These are phyloP conservation scores for Mallotus repandus DNA, from an alignment of 441 rosid genomes.

Conservation along the genomic window DNA sequence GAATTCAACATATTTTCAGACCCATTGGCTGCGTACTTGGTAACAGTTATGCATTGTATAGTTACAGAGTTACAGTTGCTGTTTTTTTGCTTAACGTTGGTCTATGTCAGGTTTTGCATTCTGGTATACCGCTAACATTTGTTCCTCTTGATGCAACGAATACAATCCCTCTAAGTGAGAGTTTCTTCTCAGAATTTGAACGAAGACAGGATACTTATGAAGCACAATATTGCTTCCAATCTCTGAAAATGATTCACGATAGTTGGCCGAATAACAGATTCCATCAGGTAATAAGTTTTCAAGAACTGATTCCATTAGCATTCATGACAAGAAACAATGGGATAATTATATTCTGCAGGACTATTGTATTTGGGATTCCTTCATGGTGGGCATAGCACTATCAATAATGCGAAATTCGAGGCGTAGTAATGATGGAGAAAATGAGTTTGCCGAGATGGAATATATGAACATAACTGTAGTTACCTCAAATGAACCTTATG, in stretches of 20 bases:
- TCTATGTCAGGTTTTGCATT: slow-evolving; percentile 67
- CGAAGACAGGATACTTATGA: slow-evolving; percentile 59
- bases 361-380: slow-evolving; percentile 94
- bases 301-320: background rate
- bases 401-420: slow-evolving; percentile 54
- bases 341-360: slow-evolving; percentile 36
- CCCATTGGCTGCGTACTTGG: slow-evolving; percentile 92
- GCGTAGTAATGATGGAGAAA: slow-evolving; percentile 39
- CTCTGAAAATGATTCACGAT: slow-evolving; percentile 68
- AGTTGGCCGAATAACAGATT: slow-evolving; percentile 64
- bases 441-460: slow-evolving; percentile 84
- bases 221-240: slow-evolving; percentile 71
- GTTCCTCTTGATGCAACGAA: slow-evolving; percentile 93
- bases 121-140: slow-evolving; percentile 78
- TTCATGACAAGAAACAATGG: no score
- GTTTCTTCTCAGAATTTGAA: slow-evolving; percentile 63
- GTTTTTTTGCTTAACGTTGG: background rate
- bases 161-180: slow-evolving; percentile 56
- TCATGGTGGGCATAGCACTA: slow-evolving; percentile 68
- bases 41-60: background rate
- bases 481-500: slow-evolving; percentile 80
- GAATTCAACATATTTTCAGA: slow-evolving; percentile 84
- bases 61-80: background rate
- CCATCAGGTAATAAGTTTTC: slow-evolving; percentile 42
- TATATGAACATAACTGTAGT: slow-evolving; percentile 78